Conservation (phyloP, 495 filamentous ascomycete species). For the Aspergillus cavernicola region DNA sequence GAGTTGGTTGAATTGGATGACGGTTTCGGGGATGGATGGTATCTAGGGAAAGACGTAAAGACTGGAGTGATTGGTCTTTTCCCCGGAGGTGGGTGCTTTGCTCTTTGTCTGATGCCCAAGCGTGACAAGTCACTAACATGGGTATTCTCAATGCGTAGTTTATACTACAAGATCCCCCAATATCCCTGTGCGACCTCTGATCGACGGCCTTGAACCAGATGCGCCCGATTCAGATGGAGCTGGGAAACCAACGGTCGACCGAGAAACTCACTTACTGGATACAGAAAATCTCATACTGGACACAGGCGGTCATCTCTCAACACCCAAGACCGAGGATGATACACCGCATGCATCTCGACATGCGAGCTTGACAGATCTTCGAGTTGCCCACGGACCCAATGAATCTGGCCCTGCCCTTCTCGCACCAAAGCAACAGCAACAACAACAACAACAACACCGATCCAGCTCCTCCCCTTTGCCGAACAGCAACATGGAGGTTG, state of each 20-base stretch:
- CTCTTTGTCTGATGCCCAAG: too few species aligned
- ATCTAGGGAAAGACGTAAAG: constrained; percentile 73
- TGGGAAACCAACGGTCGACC: neutral
- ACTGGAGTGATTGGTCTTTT: constrained; percentile 80
- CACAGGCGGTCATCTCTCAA: constrained; percentile 9
- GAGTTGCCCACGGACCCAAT: constrained; percentile 17
- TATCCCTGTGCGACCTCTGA: constrained; percentile 5
- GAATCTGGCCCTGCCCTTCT: constrained; percentile 18
- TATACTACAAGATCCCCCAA: constrained; percentile 28
- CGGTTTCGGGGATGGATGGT: constrained; percentile 98
- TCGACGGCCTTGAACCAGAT: constrained; percentile 4
- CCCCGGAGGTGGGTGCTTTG: constrained; percentile 66
- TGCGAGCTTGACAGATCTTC: constrained; percentile 34
- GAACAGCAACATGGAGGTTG: constrained; percentile 35
- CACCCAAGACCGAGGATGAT: constrained; percentile 34
- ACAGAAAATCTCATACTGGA: too few species aligned
- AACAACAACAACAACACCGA: constrained; percentile 38
- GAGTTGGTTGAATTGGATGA: constrained; percentile 93
- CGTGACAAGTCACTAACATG: constrained; percentile 8
- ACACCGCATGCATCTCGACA: constrained; percentile 49
- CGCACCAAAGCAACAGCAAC: constrained; percentile 32
- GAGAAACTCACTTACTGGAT: neutral
- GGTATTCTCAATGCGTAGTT: constrained; percentile 16
- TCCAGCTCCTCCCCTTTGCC: constrained; percentile 43
- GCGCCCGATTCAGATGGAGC: constrained; percentile 1